Percentiles rank a stretch among this genome's conserved stretches.
Conservation (phyloP, 2,329 filamentous ascomycete species). For the Fusarium sp. region DNA sequence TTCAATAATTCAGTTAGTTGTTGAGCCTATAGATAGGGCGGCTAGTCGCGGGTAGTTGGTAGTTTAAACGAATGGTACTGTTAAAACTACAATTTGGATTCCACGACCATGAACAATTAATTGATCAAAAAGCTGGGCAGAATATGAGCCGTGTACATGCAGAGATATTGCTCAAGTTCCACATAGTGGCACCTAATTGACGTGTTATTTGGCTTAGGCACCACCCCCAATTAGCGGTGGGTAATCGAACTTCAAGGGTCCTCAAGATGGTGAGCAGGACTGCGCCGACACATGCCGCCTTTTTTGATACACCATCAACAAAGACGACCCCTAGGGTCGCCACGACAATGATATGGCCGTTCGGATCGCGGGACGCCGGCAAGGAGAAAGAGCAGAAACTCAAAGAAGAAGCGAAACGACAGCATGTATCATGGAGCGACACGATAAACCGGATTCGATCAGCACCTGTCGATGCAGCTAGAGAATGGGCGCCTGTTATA, state of each 20-base stretch:
- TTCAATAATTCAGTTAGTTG: constrained; percentile 11
- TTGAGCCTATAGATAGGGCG: constrained; percentile 12
- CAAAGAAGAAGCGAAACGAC: constrained; percentile 35
- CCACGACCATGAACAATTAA: neutral
- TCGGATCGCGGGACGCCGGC: constrained; percentile 44
- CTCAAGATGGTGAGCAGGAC: neutral
- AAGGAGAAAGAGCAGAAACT: constrained; percentile 35
- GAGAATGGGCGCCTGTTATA: constrained; percentile 53
- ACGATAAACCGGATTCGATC: constrained; percentile 45
- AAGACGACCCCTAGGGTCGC: constrained; percentile 44
- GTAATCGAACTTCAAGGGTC: constrained; percentile 25
- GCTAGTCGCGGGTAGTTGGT: constrained; percentile 15
- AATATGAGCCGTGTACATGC: neutral
- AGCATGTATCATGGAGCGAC: constrained; percentile 51
- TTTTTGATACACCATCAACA: constrained; percentile 26
- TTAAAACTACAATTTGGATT: constrained; percentile 29
- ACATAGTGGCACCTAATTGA: neutral
- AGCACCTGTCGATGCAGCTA: constrained; percentile 48
- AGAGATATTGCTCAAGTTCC: neutral
- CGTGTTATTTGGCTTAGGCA: constrained; percentile 35
- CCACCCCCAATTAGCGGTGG: constrained; percentile 38
- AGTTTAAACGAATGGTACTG: constrained; percentile 39
- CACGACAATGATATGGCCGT: constrained; percentile 54
- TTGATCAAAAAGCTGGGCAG: neutral
- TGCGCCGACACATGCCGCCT: constrained; percentile 19